Evolutionary conservation across 2,329 filamentous ascomycete genomes (phyloP).

Genomic region (Calonectria hongkongensis): DNA sequence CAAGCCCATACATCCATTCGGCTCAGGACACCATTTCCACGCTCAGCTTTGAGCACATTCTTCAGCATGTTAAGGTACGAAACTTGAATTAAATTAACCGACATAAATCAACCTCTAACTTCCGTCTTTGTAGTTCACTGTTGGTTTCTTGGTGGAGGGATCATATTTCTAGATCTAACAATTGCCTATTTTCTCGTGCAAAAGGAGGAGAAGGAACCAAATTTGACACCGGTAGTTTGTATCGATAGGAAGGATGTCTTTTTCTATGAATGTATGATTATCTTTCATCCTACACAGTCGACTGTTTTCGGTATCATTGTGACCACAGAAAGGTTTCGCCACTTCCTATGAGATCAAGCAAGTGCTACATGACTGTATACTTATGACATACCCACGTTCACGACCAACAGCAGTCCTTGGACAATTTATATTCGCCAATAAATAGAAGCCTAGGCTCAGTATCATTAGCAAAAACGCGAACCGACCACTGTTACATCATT

Average conservation of each 20-base stretch:
- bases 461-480: too few relatives aligned
- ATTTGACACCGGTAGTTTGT: not conserved
- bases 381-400: too few relatives aligned
- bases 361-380: too few relatives aligned
- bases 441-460: too few relatives aligned
- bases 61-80: constrained; percentile 36
- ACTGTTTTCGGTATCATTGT: not conserved
- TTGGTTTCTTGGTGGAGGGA: constrained; percentile 59
- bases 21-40: constrained; percentile 49
- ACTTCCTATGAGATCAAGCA: too few relatives aligned
- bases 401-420: too few relatives aligned
- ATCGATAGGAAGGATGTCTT: not conserved
- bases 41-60: constrained; percentile 31
- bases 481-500: too few relatives aligned
- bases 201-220: not conserved
- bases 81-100: constrained; percentile 7
- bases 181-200: too few relatives aligned
- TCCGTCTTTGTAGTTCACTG: constrained; percentile 52
- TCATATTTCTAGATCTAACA: constrained; percentile 20
- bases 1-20: constrained; percentile 58
- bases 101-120: constrained; percentile 23
- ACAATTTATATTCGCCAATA: too few relatives aligned
- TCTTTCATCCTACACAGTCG: not conserved
- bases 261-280: not conserved
- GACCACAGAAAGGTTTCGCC: too few relatives aligned